phyloP scores from a whole-genome alignment of 1,284 basidiomycete genomes.

The Agroathelia rolfsii region DNA sequence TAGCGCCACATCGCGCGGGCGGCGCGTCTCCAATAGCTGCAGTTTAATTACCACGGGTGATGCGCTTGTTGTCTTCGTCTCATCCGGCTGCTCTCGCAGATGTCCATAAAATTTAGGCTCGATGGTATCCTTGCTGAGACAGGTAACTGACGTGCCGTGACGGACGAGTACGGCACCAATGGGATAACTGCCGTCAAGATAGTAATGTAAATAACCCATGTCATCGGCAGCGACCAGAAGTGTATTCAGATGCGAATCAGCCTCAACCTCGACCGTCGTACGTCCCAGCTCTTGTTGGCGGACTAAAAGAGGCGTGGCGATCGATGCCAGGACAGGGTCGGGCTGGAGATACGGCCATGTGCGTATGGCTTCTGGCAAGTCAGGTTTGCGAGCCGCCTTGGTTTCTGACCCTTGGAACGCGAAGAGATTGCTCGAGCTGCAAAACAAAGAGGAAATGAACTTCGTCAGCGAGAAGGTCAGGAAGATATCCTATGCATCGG shows the following conservation, averaged over 20 bases:
- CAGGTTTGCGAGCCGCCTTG: slow-evolving; percentile 29
- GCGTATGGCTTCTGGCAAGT: slow-evolving; percentile 45
- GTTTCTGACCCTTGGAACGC: slow-evolving; percentile 63
- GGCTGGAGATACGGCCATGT: slow-evolving; percentile 58
- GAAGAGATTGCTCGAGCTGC: slow-evolving; percentile 64
- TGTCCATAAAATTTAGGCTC: slow-evolving; percentile 39
- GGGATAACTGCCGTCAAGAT: slow-evolving; percentile 73
- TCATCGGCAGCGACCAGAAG: slow-evolving; percentile 52
- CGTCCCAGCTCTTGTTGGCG: slow-evolving; percentile 23
- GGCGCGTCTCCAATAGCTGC: slow-evolving; percentile 46
- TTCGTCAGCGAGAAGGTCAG: slow-evolving; percentile 4
- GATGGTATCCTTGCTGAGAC: slow-evolving; percentile 40
- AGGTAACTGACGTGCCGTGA: slow-evolving; percentile 26
- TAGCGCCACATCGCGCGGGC: slow-evolving; percentile 56
- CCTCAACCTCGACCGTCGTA: slow-evolving; percentile 31
- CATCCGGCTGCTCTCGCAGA: slow-evolving; percentile 20
- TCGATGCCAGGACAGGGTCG: slow-evolving; percentile 48
- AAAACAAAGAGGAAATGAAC: slow-evolving; percentile 1
- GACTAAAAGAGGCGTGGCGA: slow-evolving; percentile 27
- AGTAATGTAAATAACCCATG: slow-evolving; percentile 47
- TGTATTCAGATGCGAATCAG: slow-evolving; percentile 50
- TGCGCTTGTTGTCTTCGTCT: slow-evolving; percentile 25
- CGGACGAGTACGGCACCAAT: slow-evolving; percentile 51
- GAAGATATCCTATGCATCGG: no score
- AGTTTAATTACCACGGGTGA: slow-evolving; percentile 40